phyloP scores from a whole-genome alignment of 176 grass and related monocot genomes.

The Raddia distichophylla region DNA sequence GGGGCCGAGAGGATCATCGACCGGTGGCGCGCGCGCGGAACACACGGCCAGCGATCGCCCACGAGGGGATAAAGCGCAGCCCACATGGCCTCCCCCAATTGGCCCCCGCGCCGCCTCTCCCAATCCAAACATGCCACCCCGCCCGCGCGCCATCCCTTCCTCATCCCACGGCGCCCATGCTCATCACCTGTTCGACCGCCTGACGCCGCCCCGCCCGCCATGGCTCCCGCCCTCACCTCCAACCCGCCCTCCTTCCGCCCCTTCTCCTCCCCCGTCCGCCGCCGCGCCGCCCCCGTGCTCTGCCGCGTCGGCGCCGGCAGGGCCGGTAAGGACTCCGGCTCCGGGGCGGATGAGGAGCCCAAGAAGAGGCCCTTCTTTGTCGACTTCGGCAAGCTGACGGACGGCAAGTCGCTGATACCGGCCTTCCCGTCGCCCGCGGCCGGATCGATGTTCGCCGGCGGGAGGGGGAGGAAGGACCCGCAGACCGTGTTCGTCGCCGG shows the following conservation, averaged over 20 bases:
- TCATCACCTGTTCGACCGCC: constrained; percentile 48
- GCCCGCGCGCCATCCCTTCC: constrained; percentile 24
- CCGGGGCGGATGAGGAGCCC: constrained; percentile 38
- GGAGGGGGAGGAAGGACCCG: constrained; percentile 65
- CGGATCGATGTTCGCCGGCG: constrained; percentile 46
- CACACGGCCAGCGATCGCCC: constrained; percentile 31
- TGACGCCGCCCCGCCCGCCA: constrained; percentile 37
- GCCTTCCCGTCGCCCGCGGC: constrained; percentile 48
- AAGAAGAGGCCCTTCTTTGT: constrained; percentile 64
- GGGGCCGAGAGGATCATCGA: constrained; percentile 34
- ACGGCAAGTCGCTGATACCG: constrained; percentile 65
- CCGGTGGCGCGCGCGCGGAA: neutral
- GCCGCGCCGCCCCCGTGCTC: constrained; percentile 38
- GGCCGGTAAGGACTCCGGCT: constrained; percentile 28
- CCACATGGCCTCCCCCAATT: constrained; percentile 51
- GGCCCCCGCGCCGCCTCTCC: constrained; percentile 37
- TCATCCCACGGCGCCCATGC: constrained; percentile 58
- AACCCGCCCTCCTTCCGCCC: constrained; percentile 67
- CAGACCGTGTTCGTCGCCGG: constrained; percentile 84
- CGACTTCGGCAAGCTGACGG: constrained; percentile 64
- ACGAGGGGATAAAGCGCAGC: constrained; percentile 42
- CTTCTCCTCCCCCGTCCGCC: constrained; percentile 41
- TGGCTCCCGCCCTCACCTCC: constrained; percentile 93
- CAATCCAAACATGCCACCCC: constrained; percentile 49
- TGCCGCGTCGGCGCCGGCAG: constrained; percentile 50